Evolutionary conservation across 139 green algal genomes (phyloP).

Genomic region (Klebsormidium nitens): DNA sequence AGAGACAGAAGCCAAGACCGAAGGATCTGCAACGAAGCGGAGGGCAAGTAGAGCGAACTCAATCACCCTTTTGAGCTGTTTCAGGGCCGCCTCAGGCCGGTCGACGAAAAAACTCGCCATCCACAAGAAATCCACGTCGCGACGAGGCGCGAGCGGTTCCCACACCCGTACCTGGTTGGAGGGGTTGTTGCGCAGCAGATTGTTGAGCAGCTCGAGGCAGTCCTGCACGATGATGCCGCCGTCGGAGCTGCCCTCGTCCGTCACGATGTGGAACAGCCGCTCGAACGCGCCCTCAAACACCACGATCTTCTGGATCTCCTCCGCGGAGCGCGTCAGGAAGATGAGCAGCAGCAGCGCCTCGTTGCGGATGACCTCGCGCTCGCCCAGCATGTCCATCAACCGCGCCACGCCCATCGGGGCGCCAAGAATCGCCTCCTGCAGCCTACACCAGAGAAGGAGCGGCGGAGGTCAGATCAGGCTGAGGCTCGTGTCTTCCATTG

Average conservation of each 20-base stretch:
- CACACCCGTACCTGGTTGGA: conserved; percentile 62
- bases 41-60: too few species aligned
- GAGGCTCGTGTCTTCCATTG: too few species aligned
- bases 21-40: too few species aligned
- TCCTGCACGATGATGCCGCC: conserved; percentile 76
- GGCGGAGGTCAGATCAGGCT: too few species aligned
- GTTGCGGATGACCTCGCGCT: conserved; percentile 61
- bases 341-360: conserved; percentile 57
- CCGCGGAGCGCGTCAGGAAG: conserved; percentile 21
- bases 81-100: too few species aligned
- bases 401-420: conserved; percentile 65
- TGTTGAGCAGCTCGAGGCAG: conserved; percentile 79
- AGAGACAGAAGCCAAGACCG: too few species aligned
- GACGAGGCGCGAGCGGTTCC: too few species aligned
- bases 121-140: too few species aligned
- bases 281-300: conserved; percentile 89
- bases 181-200: conserved; percentile 67
- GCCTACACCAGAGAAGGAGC: too few species aligned
- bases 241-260: conserved; percentile 67
- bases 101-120: too few species aligned
- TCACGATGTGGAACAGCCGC: conserved; percentile 63
- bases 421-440: conserved; percentile 63
- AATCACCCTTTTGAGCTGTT: too few species aligned
- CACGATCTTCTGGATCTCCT: conserved; percentile 80
- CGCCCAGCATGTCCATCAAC: conserved; percentile 75